phyloP scores from a whole-genome alignment of 1,139 yeast species.

The Torulaspora pretoriensis region DNA sequence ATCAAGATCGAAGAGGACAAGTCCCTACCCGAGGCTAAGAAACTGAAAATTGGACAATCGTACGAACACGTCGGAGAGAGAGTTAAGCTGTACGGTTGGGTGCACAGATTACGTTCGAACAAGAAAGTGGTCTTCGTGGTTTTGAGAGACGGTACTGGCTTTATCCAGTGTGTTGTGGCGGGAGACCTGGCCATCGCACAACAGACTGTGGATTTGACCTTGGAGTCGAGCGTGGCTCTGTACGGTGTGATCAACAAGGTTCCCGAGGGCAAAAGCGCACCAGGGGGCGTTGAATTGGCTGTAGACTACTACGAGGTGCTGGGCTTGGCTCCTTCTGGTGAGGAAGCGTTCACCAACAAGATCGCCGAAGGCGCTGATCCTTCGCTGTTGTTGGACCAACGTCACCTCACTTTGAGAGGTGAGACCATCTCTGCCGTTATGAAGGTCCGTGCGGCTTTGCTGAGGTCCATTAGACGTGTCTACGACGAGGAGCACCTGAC shows the following conservation, averaged over 20 bases:
- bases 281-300: conserved; percentile 92
- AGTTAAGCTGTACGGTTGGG: conserved; percentile 86
- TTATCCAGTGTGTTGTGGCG: conserved; percentile 75
- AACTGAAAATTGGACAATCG: conserved; percentile 59
- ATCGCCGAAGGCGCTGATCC: conserved; percentile 94
- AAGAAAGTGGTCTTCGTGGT: conserved; percentile 90
- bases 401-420: conserved; percentile 93
- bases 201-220: conserved; percentile 76
- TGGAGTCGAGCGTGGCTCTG: conserved; percentile 78
- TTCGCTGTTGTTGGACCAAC: conserved; percentile 83
- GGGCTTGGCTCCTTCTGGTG: conserved; percentile 95
- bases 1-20: conserved; percentile 68
- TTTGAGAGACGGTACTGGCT: conserved; percentile 94
- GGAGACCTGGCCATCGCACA: conserved; percentile 93
- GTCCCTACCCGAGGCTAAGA: conserved; percentile 64
- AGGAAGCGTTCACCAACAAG: conserved; percentile 90
- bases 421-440: conserved; percentile 91
- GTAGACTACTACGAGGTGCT: conserved; percentile 86
- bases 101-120: conserved; percentile 89
- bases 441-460: conserved; percentile 85
- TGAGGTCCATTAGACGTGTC: conserved; percentile 70
- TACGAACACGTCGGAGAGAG: conserved; percentile 54
- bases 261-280: conserved; percentile 96
- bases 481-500: conserved; percentile 68
- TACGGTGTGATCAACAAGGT: conserved; percentile 77